Conservation (phyloP, 306 rosid genomes). For the Cicer chorassanicum region DNA sequence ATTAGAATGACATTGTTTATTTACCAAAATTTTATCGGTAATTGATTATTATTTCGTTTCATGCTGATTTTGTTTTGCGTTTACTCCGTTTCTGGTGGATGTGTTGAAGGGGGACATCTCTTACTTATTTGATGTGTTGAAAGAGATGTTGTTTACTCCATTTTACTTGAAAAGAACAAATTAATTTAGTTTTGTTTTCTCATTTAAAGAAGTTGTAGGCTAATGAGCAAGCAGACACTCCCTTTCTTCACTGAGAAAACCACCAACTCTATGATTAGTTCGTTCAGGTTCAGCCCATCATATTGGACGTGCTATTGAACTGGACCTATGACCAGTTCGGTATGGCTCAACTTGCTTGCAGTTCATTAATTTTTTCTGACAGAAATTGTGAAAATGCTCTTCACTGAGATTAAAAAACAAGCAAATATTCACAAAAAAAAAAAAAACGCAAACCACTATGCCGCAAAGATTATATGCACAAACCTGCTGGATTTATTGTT, state of each 20-base stretch:
- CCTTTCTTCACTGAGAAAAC: slow-evolving; percentile 33
- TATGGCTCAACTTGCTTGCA: neutral
- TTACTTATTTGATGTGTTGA: too few species aligned
- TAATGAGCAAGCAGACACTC: slow-evolving; percentile 50
- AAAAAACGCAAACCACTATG: too few species aligned
- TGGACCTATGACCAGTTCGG: neutral
- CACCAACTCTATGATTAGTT: too few species aligned
- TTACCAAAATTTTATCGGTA: slow-evolving; percentile 3
- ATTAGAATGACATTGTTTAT: slow-evolving; percentile 23
- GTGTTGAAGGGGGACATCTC: slow-evolving; percentile 39
- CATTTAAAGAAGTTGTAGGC: slow-evolving; percentile 41
- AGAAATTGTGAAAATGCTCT: neutral
- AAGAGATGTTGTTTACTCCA: too few species aligned
- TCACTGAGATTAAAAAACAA: neutral
- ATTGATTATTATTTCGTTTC: slow-evolving; percentile 5
- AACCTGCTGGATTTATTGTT: neutral
- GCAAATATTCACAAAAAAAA: neutral
- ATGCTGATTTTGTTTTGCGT: slow-evolving; percentile 52
- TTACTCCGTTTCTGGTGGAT: slow-evolving; percentile 49
- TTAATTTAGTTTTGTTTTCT: slow-evolving; percentile 43
- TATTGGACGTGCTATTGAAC: too few species aligned
- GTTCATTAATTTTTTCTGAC: too few species aligned
- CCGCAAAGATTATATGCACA: too few species aligned
- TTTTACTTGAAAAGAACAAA: too few species aligned
- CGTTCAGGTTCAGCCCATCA: too few species aligned